phyloP scores from a whole-genome alignment of 179 eudicot species.

The Heliamphora pulchella region DNA sequence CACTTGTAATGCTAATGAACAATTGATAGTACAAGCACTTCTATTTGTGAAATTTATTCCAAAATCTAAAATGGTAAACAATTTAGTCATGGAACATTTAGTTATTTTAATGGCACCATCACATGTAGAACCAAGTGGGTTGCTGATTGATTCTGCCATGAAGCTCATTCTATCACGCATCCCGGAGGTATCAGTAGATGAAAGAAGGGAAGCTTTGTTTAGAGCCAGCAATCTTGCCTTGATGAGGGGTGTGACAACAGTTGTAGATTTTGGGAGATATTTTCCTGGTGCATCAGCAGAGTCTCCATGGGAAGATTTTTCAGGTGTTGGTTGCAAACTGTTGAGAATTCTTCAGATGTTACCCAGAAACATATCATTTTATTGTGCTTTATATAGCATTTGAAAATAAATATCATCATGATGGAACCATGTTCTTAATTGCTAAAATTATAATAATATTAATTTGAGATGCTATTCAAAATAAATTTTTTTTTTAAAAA shows the following conservation, averaged over 20 bases:
- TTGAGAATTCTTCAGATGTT: background rate
- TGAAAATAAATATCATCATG: background rate
- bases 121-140: slow-evolving; percentile 75
- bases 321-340: slow-evolving; percentile 42
- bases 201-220: slow-evolving; percentile 70
- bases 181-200: slow-evolving; percentile 63
- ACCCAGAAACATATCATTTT: background rate
- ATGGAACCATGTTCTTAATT: background rate
- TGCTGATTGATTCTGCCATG: slow-evolving; percentile 90
- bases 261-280: slow-evolving; percentile 89
- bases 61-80: background rate
- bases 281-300: slow-evolving; percentile 70
- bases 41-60: background rate
- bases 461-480: background rate
- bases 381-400: background rate
- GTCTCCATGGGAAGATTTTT: slow-evolving; percentile 76
- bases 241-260: slow-evolving; percentile 85
- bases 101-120: background rate
- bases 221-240: slow-evolving; percentile 75
- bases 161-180: slow-evolving; percentile 47
- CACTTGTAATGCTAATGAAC: background rate
- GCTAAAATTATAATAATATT: background rate
- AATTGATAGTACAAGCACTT: background rate
- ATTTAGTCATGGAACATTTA: background rate
- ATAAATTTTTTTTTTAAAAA: background rate